Evolutionary conservation across 148 eudicot species (phyloP), one percentile per base, ranked within the genome.

Genomic region (Camellia japonica): DNA sequence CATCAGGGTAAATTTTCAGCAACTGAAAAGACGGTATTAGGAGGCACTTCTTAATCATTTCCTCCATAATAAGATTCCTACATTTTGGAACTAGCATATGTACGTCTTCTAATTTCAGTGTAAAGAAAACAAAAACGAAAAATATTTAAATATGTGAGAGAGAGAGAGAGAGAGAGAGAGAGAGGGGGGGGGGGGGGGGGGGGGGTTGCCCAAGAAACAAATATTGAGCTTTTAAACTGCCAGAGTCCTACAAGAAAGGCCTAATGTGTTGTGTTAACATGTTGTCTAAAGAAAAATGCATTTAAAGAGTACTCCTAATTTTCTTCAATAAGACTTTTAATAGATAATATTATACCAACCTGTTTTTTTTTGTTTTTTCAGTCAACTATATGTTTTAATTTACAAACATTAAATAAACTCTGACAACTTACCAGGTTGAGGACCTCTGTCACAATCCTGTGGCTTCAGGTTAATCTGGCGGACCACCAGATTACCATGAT

Each of bases 401-500:
- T 30, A 30, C 38, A 30, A 30, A 30, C 13, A 52, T 7, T 46
- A 46, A 59, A 58, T 68, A 19, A 15, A 72, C 73, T 49, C 19
- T 0, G 55, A 54, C 71, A 61, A 68, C 61, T 78, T 86, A 90
- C 95, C 93, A 77, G 95, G 82, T 71, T 82, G 79, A 68, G 90
- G 86, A 61, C 82, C 81, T 68, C 64, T 52, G 5, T 73, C 78
- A 80, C 96, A 93, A 81, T 93, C 90, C 70, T 85, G 88, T 4
- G 85, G 79, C 87, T 90, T 92, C 58, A 92, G 82, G 80, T 88
- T 82, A 78, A 93, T 88, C 80, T 89, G 91, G 79, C 96, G 94
- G 75, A 93, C 74, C 88, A 93, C 82, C 78, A 83, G 81, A 80
- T 85, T 81, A 54, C 95, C 94, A 80, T 79, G 95, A 75, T 93